Evolutionary conservation across 108 stramenopile species (phyloP).

Genomic region (Cafeteria roenbergensis): DNA sequence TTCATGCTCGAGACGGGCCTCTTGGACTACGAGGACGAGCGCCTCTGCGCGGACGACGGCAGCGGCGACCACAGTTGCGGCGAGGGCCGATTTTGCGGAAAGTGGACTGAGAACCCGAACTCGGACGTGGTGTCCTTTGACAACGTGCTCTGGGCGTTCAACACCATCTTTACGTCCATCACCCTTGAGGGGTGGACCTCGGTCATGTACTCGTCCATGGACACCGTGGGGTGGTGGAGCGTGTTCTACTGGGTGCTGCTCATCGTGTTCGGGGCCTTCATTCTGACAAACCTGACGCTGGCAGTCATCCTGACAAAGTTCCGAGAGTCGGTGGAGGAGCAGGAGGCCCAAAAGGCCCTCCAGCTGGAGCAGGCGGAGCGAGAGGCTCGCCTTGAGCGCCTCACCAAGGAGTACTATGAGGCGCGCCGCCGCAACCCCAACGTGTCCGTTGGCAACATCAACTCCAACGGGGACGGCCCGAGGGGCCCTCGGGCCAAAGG

Average conservation of each 20-base stretch:
- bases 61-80: neutral
- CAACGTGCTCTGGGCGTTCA: constrained; percentile 39
- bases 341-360: constrained; percentile 12
- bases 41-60: too few relatives aligned
- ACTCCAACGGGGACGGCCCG: too few relatives aligned
- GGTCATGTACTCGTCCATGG: neutral
- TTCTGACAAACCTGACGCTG: constrained; percentile 28
- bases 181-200: constrained; percentile 59
- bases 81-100: neutral
- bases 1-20: neutral
- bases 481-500: too few relatives aligned
- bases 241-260: neutral
- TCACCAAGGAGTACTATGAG: too few relatives aligned
- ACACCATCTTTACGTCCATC: constrained; percentile 50
- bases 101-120: constrained; percentile 30
- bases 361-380: neutral
- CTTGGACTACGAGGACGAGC: neutral
- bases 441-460: too few relatives aligned
- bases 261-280: constrained; percentile 34
- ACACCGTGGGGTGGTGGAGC: neutral
- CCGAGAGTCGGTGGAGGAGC: constrained; percentile 9
- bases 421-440: too few relatives aligned
- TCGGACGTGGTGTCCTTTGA: constrained; percentile 53
- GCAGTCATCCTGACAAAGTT: constrained; percentile 21
- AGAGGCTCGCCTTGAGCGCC: constrained; percentile 22